A percentile compares a stretch with the other conserved stretches of the same genome.
These are phyloP conservation scores for Solanum ossicruentum DNA, from an alignment of 257 asterid species.

Conservation along the genomic window DNA sequence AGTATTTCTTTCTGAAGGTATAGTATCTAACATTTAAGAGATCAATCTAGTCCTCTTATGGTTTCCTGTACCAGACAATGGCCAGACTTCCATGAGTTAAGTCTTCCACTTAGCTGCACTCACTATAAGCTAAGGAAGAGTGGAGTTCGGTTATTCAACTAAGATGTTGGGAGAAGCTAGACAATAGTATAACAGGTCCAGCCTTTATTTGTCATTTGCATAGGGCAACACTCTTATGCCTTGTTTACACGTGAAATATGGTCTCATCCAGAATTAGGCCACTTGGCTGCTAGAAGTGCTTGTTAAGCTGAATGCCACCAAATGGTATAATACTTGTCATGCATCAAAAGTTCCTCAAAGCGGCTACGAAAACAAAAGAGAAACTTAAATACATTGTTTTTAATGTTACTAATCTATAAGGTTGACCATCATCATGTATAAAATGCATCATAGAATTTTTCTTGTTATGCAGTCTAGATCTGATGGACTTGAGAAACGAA, in stretches of 20 bases:
- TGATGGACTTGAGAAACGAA: background rate
- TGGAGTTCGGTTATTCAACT: background rate
- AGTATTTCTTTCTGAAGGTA: background rate
- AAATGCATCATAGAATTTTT: background rate
- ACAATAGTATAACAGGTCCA: background rate
- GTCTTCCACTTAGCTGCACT: background rate
- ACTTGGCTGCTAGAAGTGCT: background rate
- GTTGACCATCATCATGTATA: background rate
- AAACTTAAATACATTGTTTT: background rate
- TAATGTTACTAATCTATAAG: background rate
- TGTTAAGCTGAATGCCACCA: background rate
- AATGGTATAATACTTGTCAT: background rate
- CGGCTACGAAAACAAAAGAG: background rate
- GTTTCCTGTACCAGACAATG: background rate
- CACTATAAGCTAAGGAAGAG: background rate
- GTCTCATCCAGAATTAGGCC: background rate
- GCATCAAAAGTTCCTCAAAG: background rate
- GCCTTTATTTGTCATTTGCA: background rate
- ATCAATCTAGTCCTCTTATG: background rate
- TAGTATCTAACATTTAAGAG: background rate
- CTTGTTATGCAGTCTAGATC: background rate
- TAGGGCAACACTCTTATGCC: background rate
- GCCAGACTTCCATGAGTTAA: background rate
- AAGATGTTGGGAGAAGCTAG: background rate
- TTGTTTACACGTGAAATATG: background rate